phyloP scores from a whole-genome alignment of 805 yeast genomes.

The Saturnispora kantuleensis region DNA sequence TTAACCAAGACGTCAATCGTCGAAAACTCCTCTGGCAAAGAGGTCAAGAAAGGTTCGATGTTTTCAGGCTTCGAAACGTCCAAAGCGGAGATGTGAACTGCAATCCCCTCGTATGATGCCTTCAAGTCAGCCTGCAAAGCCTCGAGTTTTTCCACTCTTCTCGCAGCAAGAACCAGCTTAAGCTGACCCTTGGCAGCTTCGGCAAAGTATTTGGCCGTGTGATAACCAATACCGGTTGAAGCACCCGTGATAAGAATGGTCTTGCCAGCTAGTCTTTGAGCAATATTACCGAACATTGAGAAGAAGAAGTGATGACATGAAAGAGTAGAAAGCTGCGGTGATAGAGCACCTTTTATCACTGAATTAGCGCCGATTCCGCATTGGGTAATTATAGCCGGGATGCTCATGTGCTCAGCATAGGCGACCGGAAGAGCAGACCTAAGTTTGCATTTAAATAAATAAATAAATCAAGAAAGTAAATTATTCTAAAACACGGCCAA shows the following conservation, averaged over 20 bases:
- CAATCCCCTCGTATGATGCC: constrained; percentile 26
- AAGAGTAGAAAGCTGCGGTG: background rate
- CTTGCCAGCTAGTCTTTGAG: constrained; percentile 72
- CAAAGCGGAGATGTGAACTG: constrained; percentile 27
- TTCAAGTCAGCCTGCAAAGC: constrained; percentile 30
- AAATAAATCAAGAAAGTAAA: background rate
- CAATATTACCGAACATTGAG: constrained; percentile 40
- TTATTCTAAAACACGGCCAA: constrained; percentile 38
- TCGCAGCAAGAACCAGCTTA: constrained; percentile 42
- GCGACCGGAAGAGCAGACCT: background rate
- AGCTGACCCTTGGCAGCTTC: constrained; percentile 43
- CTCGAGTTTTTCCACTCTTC: constrained; percentile 39
- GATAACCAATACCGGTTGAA: constrained; percentile 89
- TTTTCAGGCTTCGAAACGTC: constrained; percentile 36
- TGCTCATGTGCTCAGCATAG: background rate
- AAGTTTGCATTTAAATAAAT: constrained; percentile 7
- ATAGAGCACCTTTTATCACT: too few species aligned
- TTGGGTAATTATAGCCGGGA: background rate
- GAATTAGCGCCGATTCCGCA: background rate
- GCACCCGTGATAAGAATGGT: constrained; percentile 90
- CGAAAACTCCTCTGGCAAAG: constrained; percentile 36
- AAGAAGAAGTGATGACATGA: background rate
- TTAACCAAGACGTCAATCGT: constrained; percentile 60
- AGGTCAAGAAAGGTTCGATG: constrained; percentile 34
- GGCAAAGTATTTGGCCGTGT: constrained; percentile 84